phyloP scores from a whole-genome alignment of 495 filamentous ascomycete genomes.

The Penicillium lagena region DNA sequence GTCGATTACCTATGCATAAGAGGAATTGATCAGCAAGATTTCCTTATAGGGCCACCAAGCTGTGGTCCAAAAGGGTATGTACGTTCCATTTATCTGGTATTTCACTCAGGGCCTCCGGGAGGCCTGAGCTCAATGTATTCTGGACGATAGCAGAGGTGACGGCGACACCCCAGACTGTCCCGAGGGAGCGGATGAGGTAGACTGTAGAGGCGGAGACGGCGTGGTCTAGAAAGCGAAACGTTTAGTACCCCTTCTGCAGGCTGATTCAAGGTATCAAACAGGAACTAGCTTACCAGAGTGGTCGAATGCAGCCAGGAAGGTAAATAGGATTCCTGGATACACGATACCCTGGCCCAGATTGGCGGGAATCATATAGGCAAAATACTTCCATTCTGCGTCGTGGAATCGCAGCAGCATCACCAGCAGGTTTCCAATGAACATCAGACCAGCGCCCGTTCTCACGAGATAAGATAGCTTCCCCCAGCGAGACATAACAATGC shows the following conservation, averaged over 20 bases:
- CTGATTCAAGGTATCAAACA: neutral
- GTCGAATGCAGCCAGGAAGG: constrained; percentile 55
- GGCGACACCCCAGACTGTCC: constrained; percentile 59
- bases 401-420: constrained; percentile 49
- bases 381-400: constrained; percentile 57
- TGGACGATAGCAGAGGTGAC: constrained; percentile 57
- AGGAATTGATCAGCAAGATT: constrained; percentile 13
- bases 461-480: constrained; percentile 51
- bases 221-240: constrained; percentile 39
- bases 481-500: constrained; percentile 60
- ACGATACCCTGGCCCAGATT: constrained; percentile 60
- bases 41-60: neutral
- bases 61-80: constrained; percentile 30
- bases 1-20: constrained; percentile 42
- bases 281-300: constrained; percentile 42
- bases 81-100: constrained; percentile 64
- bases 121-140: constrained; percentile 52
- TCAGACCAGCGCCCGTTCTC: constrained; percentile 46
- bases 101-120: constrained; percentile 51
- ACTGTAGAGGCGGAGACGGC: constrained; percentile 59
- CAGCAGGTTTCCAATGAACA: constrained; percentile 53
- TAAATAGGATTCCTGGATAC: constrained; percentile 58
- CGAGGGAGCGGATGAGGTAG: constrained; percentile 57
- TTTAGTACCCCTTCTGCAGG: neutral
- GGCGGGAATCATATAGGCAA: constrained; percentile 56